A percentile compares a stretch with the other conserved stretches of the same genome.
These are phyloP conservation scores for Penstemon newberryi DNA, from an alignment of 257 asterid species.

Conservation along the genomic window DNA sequence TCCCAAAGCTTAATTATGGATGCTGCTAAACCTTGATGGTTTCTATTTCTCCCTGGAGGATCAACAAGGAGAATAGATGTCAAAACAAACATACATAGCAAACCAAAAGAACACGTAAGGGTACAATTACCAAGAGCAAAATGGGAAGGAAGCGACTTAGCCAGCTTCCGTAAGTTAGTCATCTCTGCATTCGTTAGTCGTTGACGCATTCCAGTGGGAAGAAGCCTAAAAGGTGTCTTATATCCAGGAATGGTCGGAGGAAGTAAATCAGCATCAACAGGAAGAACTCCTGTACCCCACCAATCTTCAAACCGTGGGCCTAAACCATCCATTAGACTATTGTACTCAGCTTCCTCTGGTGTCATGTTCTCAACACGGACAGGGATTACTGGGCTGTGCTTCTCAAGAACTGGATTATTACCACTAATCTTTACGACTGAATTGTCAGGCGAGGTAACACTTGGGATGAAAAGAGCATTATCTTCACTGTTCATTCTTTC, in stretches of 20 bases:
- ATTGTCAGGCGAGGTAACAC: conserved; percentile 53
- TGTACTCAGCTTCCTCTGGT: conserved; percentile 73
- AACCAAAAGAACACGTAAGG: conserved; percentile 12
- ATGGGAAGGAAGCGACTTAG: conserved; percentile 89
- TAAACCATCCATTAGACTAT: conserved; percentile 70
- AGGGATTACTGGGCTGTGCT: conserved; percentile 35
- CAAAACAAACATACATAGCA: conserved; percentile 12
- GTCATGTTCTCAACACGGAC: conserved; percentile 47
- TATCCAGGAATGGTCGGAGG: conserved; percentile 86
- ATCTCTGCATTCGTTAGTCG: conserved; percentile 92
- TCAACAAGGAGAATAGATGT: conserved; percentile 21
- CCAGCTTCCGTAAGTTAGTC: conserved; percentile 85
- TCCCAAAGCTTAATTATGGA: conserved; percentile 95
- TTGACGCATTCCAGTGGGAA: conserved; percentile 91
- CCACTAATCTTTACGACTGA: conserved; percentile 31
- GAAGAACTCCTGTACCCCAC: conserved; percentile 99
- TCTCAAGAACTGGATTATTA: conserved; percentile 42
- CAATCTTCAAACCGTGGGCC: conserved; percentile 97
- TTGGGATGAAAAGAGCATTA: conserved; percentile 67
- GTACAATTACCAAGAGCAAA: conserved; percentile 83
- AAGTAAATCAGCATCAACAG: conserved; percentile 96
- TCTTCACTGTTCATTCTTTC: conserved; percentile 47
- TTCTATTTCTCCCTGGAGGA: conserved; percentile 83
- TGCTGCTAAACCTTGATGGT: conserved; percentile 94
- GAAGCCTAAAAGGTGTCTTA: conserved; percentile 92